Percentiles rank a stretch among this genome's conserved stretches.
These are phyloP conservation scores for Wickerhamomyces alni DNA, from an alignment of 805 yeast species.

Conservation along the genomic window DNA sequence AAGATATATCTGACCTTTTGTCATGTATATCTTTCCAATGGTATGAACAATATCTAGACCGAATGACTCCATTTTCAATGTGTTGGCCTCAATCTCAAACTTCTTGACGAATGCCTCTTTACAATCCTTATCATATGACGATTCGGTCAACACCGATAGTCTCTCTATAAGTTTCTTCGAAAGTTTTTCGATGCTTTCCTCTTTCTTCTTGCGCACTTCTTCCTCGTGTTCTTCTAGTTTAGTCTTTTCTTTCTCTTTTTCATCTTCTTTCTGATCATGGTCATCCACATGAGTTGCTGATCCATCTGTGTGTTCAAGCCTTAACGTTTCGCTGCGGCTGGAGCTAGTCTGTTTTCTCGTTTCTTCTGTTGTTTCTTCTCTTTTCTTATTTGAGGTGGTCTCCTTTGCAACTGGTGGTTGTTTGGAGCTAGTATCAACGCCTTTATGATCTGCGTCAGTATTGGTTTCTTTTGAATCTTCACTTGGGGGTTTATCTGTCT, in stretches of 20 bases:
- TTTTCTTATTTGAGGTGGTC: not conserved
- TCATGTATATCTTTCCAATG: constrained; percentile 61
- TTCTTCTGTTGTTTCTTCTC: not conserved
- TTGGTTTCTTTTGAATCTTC: constrained; percentile 1
- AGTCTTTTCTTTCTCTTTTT: constrained; percentile 35
- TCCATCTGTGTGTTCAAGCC: not conserved
- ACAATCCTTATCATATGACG: constrained; percentile 58
- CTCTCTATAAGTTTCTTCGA: constrained; percentile 50
- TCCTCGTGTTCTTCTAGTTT: constrained; percentile 62
- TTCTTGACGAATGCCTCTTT: constrained; percentile 56
- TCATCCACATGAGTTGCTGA: too few species aligned
- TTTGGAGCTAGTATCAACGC: too few species aligned
- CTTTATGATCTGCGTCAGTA: too few species aligned
- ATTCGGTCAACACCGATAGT: constrained; percentile 51
- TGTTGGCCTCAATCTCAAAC: constrained; percentile 76
- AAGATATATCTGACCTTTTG: constrained; percentile 58
- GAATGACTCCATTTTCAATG: constrained; percentile 74
- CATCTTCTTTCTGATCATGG: constrained; percentile 3
- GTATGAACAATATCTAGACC: constrained; percentile 79
- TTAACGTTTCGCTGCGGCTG: not conserved
- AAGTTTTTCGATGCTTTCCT: constrained; percentile 58
- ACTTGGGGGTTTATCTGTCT: too few species aligned
- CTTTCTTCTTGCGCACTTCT: constrained; percentile 63
- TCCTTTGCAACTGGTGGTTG: not conserved
- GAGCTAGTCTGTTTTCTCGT: not conserved